Base-by-base conservation (phyloP, 2,329 filamentous ascomycete species). In the Dactylonectria estremocensis region DNA sequence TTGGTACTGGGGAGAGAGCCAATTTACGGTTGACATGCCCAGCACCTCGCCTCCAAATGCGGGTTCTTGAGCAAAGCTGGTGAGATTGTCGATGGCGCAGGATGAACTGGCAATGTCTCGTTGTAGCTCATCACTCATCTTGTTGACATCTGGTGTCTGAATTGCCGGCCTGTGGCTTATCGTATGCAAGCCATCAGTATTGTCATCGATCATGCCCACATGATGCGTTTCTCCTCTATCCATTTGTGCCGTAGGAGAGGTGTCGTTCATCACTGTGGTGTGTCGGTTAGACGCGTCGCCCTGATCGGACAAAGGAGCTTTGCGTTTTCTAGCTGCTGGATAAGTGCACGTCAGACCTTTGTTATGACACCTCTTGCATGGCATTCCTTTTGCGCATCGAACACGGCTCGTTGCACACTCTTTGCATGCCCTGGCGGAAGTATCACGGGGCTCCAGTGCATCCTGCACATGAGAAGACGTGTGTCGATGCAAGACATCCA, bases 401-500 rank as follows among this genome's bases (percentile, higher is more conserved):
- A 64, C 69, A 5, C 70, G 70, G 14, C 65, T 50, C 6, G 16
- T 24, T 5, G 70, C 70, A 31, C 70, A 72, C 43, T 66, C 70
- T 20, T 33, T 57, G 22, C 70, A 72, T 6, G 70, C 70, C 40
- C 70, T 68, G 1, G 53, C 11, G 9, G 67, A 58, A 7, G 9
- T 40, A 7, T 10, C 28, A 5, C 14, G 50, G 2, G 18, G 5
- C 24, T 45, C 45, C 10, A 14, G 8, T 3, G 33, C 16, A 14
- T 48, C 10, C 3, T 28, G 14, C 6, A 14, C 14, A 18, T 72
- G 70, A 3, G 70, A 70, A 4, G 54, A 20, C 10, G 53, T 48
- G 20, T 72, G 70, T 4, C 70, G 69, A 10, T 66, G 57, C 3
- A 72, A 35, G 13, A 72, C 68, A 24, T 72, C 70, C 22, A 56